phyloP scores from a whole-genome alignment of 768 basidiomycete species.

The Boletus sensibilis region DNA sequence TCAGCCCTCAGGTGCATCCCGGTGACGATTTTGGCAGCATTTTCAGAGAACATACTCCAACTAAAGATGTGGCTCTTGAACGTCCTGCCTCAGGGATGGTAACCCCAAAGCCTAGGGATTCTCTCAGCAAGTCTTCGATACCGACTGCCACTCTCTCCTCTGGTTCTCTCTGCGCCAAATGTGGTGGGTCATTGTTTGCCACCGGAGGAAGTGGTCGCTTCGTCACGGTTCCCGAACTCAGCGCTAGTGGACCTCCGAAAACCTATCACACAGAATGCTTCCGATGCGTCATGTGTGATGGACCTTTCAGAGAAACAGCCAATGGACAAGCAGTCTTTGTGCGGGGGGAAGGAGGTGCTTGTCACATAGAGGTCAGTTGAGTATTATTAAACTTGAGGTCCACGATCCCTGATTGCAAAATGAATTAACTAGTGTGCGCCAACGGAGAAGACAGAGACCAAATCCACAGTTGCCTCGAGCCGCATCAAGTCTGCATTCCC shows the following conservation, averaged over 20 bases:
- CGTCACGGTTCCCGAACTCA: slow-evolving; percentile 63
- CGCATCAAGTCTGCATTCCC: slow-evolving; percentile 10
- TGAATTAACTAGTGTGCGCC: slow-evolving; percentile 41
- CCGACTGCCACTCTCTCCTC: slow-evolving; percentile 35
- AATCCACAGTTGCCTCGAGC: slow-evolving; percentile 7
- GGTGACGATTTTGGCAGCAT: slow-evolving; percentile 12
- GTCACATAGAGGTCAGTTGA: slow-evolving; percentile 55
- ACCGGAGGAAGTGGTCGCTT: slow-evolving; percentile 59
- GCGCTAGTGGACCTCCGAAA: slow-evolving; percentile 43
- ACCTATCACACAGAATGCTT: slow-evolving; percentile 78
- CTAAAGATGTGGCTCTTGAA: slow-evolving; percentile 7
- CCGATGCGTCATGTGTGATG: slow-evolving; percentile 64
- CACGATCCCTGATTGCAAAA: slow-evolving; percentile 7
- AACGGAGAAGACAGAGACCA: slow-evolving; percentile 30
- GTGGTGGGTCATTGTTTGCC: slow-evolving; percentile 56
- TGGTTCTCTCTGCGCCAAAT: slow-evolving; percentile 58
- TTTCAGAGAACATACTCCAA: slow-evolving; percentile 6
- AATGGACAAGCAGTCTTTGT: slow-evolving; percentile 73
- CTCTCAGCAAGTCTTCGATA: slow-evolving; percentile 26
- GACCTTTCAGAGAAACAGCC: slow-evolving; percentile 57
- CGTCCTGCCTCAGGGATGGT: slow-evolving; percentile 23
- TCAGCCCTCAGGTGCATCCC: slow-evolving; percentile 32
- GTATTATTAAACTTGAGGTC: neutral
- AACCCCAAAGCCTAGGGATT: slow-evolving; percentile 30
- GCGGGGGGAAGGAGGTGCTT: slow-evolving; percentile 59